Conservation (phyloP, 116 monocot species). For the Papilionanthe hybrid region DNA sequence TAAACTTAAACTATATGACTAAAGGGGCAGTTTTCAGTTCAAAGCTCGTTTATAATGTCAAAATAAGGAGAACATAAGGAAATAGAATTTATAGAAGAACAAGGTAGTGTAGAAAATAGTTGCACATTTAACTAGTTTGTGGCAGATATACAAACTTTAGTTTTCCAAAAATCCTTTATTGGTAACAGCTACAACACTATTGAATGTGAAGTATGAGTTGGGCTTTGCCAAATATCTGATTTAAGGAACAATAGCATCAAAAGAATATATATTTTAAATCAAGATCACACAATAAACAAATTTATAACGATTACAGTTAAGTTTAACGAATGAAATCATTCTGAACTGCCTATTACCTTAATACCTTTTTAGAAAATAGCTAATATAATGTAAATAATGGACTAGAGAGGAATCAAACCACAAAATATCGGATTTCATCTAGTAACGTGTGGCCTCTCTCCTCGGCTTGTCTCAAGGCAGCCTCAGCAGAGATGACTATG, state of each 20-base stretch:
- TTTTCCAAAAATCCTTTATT: not conserved
- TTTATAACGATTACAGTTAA: not conserved
- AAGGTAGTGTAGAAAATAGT: no score
- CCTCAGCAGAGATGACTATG: conserved; percentile 91
- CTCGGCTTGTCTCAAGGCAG: conserved; percentile 87
- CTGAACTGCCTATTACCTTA: not conserved
- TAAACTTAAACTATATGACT: no score
- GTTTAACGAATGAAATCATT: not conserved
- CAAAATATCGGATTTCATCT: conserved; percentile 87
- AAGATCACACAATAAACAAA: not conserved
- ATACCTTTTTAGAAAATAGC: not conserved
- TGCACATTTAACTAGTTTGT: not conserved
- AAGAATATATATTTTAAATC: not conserved
- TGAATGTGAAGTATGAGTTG: not conserved
- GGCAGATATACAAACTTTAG: not conserved
- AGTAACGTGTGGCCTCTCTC: conserved; percentile 84
- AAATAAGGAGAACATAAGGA: not conserved
- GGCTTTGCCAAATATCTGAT: not conserved
- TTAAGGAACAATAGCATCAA: not conserved
- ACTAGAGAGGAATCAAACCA: conserved; percentile 35
- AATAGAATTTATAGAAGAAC: not conserved
- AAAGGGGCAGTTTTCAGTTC: not conserved
- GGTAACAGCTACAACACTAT: not conserved
- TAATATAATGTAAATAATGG: not conserved
- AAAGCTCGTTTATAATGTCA: not conserved